Evolutionary conservation across 805 yeast species (phyloP), one percentile per base, ranked within the genome.

Genomic region (Candida krabiensis): DNA sequence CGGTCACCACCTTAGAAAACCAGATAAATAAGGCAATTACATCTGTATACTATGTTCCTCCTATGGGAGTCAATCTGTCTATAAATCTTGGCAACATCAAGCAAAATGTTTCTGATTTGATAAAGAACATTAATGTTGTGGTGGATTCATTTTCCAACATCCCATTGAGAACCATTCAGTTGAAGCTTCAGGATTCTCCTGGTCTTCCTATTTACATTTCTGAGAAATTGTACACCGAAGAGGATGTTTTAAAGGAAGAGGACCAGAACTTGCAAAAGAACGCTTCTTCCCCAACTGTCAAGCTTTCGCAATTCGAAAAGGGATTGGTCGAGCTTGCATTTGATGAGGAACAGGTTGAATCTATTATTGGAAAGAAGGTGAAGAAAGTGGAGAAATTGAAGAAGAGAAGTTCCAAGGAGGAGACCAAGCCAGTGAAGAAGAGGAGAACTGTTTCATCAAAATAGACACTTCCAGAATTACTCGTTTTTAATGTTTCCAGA

Each of bases 311-410:
- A 18, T 84, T 85, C 61, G 95, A 86, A 50, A 77, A 76, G 57
- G 88, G 88, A 28, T 77, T 90, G 66, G 73, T 86, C 56, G 96
- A 90, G 69, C 67, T 77, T 58, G 86, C 89, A 50, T 83, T 84
- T 40, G 83, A 82, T 51, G 89, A 86, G 46, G 81, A 78, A 16
- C 90, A 79, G 41, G 65, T 82, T 40, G 67, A 74, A 29, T 71
- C 75, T 52, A 68, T 84, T 43, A 71, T 86, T 59, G 80, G 82
- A 32, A 73, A 76, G 49, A 75, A 78, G 57, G 64, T 71, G 43
- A 70, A 67, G 43, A 60, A 66, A 40, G 67, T 69, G 12, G 50
- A 48, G 39, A 47, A 45, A 30, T 35, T 41, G 30, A 47, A 41
- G 33, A 52, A 47, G 46, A 47, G 41, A 30, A 41, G 40, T 38